Evolutionary conservation across 306 rosid genomes (phyloP).

Genomic region (Castanea sativa): DNA sequence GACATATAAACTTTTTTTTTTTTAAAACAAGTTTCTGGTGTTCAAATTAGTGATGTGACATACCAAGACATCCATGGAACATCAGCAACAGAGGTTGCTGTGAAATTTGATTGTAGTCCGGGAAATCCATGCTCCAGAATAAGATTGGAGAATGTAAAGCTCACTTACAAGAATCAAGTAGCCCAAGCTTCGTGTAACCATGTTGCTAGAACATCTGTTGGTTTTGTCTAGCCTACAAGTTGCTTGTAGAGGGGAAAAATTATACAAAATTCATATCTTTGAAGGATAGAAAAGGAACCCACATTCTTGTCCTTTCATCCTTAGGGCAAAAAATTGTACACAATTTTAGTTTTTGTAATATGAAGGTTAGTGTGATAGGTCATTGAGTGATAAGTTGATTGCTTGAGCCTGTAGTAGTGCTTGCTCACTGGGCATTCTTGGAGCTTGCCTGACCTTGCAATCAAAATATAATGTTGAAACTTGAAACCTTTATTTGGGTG

Average conservation of each 20-base stretch:
- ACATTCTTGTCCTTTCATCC: not conserved
- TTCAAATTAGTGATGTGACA: conserved; percentile 24
- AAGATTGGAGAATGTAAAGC: conserved; percentile 23
- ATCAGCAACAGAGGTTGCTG: conserved; percentile 29
- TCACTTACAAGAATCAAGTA: conserved; percentile 18
- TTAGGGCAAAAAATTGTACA: not conserved
- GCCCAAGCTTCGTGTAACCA: conserved; percentile 26
- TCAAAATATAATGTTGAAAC: not conserved
- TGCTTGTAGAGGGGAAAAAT: conserved; percentile 9
- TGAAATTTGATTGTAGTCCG: conserved; percentile 35
- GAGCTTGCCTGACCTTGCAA: conserved; percentile 20
- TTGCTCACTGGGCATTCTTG: not conserved
- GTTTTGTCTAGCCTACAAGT: conserved; percentile 27
- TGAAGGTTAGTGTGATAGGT: not conserved
- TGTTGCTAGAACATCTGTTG: conserved; percentile 26
- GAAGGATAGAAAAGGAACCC: not conserved
- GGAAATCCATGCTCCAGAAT: conserved; percentile 26
- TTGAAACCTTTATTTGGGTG: not conserved
- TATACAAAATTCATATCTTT: not conserved
- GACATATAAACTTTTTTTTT: not conserved
- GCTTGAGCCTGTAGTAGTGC: conserved; percentile 15
- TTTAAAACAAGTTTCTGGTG: conserved; percentile 18
- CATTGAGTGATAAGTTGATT: not conserved
- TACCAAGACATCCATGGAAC: conserved; percentile 31
- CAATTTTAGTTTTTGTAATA: not conserved